Conservation (phyloP, 108 stramenopile species). For the Skeletonema menzelii region DNA sequence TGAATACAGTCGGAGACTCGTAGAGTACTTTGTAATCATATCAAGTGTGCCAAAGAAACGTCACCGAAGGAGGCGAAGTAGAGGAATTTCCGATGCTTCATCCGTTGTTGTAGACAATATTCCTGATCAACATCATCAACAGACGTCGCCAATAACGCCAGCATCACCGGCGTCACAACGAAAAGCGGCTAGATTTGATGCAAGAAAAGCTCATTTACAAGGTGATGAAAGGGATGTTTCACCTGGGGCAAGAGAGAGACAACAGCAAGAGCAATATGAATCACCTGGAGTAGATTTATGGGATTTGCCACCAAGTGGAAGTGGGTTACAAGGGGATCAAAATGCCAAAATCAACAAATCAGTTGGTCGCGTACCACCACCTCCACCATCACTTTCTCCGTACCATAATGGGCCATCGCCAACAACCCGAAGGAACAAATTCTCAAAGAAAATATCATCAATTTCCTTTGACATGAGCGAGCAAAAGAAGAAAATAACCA, state of each 20-base stretch:
- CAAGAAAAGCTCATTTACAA: conserved; percentile 24
- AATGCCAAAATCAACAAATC: background rate
- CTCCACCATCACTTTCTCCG: background rate
- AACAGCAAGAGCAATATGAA: background rate
- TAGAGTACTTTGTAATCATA: conserved; percentile 89
- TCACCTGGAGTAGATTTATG: conserved; percentile 5
- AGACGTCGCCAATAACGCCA: conserved; percentile 3
- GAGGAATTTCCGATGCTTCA: background rate
- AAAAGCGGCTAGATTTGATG: conserved; percentile 35
- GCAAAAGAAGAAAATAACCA: conserved; percentile 13
- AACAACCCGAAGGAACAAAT: background rate
- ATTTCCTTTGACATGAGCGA: conserved; percentile 7
- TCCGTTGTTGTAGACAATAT: background rate
- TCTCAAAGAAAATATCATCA: background rate
- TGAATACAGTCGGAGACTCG: conserved; percentile 60
- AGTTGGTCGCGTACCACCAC: background rate
- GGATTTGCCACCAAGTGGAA: background rate
- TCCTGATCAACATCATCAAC: background rate
- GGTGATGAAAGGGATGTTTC: conserved; percentile 3
- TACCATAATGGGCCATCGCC: background rate
- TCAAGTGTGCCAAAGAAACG: conserved; percentile 47
- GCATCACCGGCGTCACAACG: conserved; percentile 12
- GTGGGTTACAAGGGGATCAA: background rate
- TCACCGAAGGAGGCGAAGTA: background rate
- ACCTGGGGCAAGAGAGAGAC: background rate